A percentile compares a stretch with the other conserved stretches of the same genome.
Evolutionary conservation across 1,284 basidiomycete genomes (phyloP).

Genomic region (Sparassis latifolia): DNA sequence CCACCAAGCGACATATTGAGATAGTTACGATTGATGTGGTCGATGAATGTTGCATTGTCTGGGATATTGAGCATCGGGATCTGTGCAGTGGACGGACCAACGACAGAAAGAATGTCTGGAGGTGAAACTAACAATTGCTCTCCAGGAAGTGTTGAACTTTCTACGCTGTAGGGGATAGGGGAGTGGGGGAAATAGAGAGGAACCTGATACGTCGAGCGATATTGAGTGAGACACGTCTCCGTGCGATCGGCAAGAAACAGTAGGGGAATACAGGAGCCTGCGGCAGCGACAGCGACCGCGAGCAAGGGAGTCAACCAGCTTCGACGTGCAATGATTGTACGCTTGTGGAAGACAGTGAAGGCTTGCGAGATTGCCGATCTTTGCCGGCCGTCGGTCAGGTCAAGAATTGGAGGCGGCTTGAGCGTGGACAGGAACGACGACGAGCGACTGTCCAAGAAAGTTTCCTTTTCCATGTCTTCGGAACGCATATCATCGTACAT

Average conservation of each 20-base stretch:
- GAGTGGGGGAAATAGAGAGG: slow-evolving; percentile 46
- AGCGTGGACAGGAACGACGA: slow-evolving; percentile 5
- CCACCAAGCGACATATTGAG: slow-evolving; percentile 51
- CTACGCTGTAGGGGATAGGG: slow-evolving; percentile 23
- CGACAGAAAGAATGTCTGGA: slow-evolving; percentile 35
- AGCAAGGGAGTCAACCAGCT: slow-evolving; percentile 66
- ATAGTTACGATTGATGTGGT: slow-evolving; percentile 41
- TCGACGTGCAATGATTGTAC: slow-evolving; percentile 55
- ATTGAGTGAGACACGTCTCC: slow-evolving; percentile 42
- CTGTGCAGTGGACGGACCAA: slow-evolving; percentile 29
- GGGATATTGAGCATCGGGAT: slow-evolving; percentile 34
- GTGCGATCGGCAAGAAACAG: slow-evolving; percentile 50
- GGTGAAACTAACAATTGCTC: slow-evolving; percentile 35
- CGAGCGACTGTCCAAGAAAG: background rate
- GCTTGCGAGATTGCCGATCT: slow-evolving; percentile 53
- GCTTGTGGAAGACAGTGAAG: slow-evolving; percentile 68
- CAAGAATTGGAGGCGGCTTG: slow-evolving; percentile 19
- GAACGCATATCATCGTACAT: slow-evolving; percentile 39
- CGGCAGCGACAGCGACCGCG: slow-evolving; percentile 54
- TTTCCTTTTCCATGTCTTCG: slow-evolving; percentile 10
- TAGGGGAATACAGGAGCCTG: slow-evolving; percentile 58
- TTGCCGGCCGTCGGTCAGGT: slow-evolving; percentile 43
- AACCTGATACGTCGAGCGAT: slow-evolving; percentile 27
- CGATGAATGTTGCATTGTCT: slow-evolving; percentile 52
- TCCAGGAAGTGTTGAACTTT: slow-evolving; percentile 13